Evolutionary conservation across 1,139 yeast genomes (phyloP), one percentile per base, ranked within the genome.

Genomic region (Taiozyma sp.): DNA sequence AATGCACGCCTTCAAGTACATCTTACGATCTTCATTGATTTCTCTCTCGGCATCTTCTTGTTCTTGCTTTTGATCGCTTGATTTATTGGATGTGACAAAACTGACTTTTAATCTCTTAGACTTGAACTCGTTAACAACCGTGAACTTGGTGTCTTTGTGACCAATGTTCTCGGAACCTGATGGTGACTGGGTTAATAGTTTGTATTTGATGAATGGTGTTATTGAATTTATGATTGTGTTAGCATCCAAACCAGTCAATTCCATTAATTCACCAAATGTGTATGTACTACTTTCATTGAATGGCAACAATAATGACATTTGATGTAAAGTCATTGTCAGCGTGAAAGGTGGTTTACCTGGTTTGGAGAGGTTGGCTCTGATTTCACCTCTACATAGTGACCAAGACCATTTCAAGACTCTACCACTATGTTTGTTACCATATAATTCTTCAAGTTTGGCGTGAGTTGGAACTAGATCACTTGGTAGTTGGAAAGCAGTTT

Each of bases 401-500:
- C 98, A 95, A 53, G 93, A 78, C 99, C 99, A 95, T 65, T 88
- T 87, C 63, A 95, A 79, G 59, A 90, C 84, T 67, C 99, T 80
- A 14, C 98, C 98, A 54, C 77, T 81, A 67, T 93, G 97, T 63
- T 87, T 87, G 46, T 77, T 73, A 47, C 81, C 78, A 66, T 93
- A 95, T 55, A 87, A 78, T 45, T 78, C 76, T 54, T 83, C 83
- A 52, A 93, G 83, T 54, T 81, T 79, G 48, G 83, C 81, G 60
- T 87, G 82, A 2, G 95, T 81, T 39, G 76, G 74, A 52, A 74
- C 69, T 57, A 95, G 74, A 58, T 84, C 89, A 3, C 77, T 70
- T 3, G 93, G 93, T 47, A 86, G 65, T 48, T 73, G 75, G 65
- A 84, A 83, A 6, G 70, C 70, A 12, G 71, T 67, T 48, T 76